phyloP scores from a whole-genome alignment of 2,329 filamentous ascomycete species.

The Stemphylium beticola region DNA sequence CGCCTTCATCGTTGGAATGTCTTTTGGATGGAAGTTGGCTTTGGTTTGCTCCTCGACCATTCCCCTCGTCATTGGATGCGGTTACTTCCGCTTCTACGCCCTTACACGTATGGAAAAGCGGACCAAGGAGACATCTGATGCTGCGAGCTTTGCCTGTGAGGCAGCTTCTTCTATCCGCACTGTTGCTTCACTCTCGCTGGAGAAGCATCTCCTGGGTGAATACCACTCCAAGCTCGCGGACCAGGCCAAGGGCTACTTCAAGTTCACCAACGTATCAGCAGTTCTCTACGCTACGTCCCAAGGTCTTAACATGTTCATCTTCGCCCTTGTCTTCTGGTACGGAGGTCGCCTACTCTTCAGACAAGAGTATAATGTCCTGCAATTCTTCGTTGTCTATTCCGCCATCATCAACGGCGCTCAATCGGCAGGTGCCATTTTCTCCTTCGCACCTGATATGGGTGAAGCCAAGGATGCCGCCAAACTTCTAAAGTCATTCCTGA shows the following conservation, averaged over 20 bases:
- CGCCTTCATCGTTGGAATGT: conserved; percentile 70
- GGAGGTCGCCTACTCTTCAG: conserved; percentile 41
- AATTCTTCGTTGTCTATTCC: conserved; percentile 92
- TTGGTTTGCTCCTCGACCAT: conserved; percentile 82
- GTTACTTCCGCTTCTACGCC: conserved; percentile 86
- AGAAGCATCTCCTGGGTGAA: conserved; percentile 75
- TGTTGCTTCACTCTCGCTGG: conserved; percentile 89
- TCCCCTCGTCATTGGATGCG: conserved; percentile 77
- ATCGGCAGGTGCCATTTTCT: conserved; percentile 90
- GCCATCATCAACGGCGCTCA: conserved; percentile 90
- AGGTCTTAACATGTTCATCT: conserved; percentile 65
- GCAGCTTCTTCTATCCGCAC: conserved; percentile 93
- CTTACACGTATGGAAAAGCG: conserved; percentile 82
- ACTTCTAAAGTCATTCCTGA: conserved; percentile 82
- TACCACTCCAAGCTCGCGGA: conserved; percentile 73
- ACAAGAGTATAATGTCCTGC: conserved; percentile 70
- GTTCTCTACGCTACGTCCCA: conserved; percentile 83
- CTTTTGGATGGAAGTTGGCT: conserved; percentile 86
- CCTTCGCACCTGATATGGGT: conserved; percentile 94
- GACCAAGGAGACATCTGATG: conserved; percentile 77
- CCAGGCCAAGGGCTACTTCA: conserved; percentile 73
- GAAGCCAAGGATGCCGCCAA: conserved; percentile 86
- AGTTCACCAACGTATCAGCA: conserved; percentile 77
- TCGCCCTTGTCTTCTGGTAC: conserved; percentile 50
- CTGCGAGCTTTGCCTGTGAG: conserved; percentile 90